Evolutionary conservation across 192 early-diverging fungal genomes (phyloP).

Genomic region (Coemansia biformis): DNA sequence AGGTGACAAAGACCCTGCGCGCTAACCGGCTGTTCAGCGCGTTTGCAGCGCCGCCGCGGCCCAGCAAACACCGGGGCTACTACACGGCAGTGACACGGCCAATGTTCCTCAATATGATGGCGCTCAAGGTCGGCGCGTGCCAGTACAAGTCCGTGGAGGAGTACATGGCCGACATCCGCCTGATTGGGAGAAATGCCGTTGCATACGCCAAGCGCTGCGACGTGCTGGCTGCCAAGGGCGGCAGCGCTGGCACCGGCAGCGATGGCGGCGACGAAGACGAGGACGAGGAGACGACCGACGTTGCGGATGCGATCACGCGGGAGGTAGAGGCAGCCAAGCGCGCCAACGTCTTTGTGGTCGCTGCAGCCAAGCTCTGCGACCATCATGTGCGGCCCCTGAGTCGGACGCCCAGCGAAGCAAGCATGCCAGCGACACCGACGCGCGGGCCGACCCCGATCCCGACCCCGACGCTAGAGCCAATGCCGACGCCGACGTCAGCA

Average conservation of each 20-base stretch:
- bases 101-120: conserved; percentile 53
- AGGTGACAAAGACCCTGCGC: conserved; percentile 8
- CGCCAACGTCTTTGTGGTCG: too few species aligned
- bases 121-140: conserved; percentile 34
- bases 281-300: too few species aligned
- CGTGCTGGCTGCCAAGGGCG: too few species aligned
- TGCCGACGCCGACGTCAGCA: too few species aligned
- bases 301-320: too few species aligned
- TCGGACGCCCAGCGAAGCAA: too few species aligned
- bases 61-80: conserved; percentile 47
- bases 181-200: conserved; percentile 29
- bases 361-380: too few species aligned
- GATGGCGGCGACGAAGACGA: too few species aligned
- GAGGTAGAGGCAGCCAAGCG: too few species aligned
- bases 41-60: conserved; percentile 47
- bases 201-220: conserved; percentile 2
- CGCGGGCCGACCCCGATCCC: neutral
- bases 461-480: too few species aligned
- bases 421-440: neutral
- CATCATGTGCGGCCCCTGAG: too few species aligned
- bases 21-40: conserved; percentile 9
- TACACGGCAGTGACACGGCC: conserved; percentile 43
- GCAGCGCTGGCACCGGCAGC: too few species aligned
- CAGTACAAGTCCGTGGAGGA: conserved; percentile 31
- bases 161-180: conserved; percentile 45